Evolutionary conservation across 2,329 filamentous ascomycete species (phyloP), one percentile per base, ranked within the genome.

Genomic region (Cercospora berteroae): DNA sequence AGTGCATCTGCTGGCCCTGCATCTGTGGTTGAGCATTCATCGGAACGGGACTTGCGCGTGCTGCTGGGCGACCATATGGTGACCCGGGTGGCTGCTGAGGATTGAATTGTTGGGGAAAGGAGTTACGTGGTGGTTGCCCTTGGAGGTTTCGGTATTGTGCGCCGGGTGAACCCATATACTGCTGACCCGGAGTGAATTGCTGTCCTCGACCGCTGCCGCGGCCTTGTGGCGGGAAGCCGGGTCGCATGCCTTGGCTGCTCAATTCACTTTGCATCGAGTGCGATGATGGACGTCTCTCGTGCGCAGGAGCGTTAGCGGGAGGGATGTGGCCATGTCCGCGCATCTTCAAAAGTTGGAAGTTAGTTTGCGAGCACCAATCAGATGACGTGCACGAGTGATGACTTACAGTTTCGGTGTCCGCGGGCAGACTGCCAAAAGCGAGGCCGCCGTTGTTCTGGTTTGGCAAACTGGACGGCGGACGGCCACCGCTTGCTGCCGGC

Each of bases 271-370:
- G 91, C 71, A 88, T 86, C 23, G 92, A 96, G 76, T 95, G 93
- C 42, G 90, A 90, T 31, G 94, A 97, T 78, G 94, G 91, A 74
- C 93, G 90, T 75, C 94, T 90, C 74, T 92, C 87, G 80, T 98
- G 94, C 71, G 86, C 87, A n/a, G 88, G 85, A 64, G 87, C 82
- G 68, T 85, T 86, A 74, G 52, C 56, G 59, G 68, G 62, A 27
- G 63, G 65, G 33, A 64, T 50, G 61, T 68, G 68, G 23, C 61
- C 52, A 63, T 72, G 70, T 60, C 68, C 65, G 57, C 74, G 74
- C 69, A 73, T 73, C 73, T 74, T 65, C 20, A 63, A 58, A 68
- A 63, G 44, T 63, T 57, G 29, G 23, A 57, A 29, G 62, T 64
- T 63, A 69, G 55, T 33, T 67, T 67, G n/a, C 18, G 25, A 44